Percentiles rank a stretch among this genome's conserved stretches.
These are phyloP conservation scores for Theileria equi DNA, from an alignment of 169 alveolate species.

Conservation along the genomic window DNA sequence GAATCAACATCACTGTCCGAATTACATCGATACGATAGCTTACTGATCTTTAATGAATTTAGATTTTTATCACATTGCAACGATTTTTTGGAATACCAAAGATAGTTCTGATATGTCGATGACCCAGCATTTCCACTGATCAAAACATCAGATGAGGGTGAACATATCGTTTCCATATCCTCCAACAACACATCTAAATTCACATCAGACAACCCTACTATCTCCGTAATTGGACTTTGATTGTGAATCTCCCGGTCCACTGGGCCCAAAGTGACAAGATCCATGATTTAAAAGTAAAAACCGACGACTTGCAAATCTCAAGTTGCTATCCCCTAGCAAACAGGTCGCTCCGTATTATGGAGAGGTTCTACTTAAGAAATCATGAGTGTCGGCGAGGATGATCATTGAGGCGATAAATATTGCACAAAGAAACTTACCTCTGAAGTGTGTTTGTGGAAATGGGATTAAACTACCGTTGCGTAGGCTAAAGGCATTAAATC, in stretches of 20 bases:
- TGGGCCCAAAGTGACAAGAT: slow-evolving; percentile 10
- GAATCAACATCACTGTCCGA: slow-evolving; percentile 52
- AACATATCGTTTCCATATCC: slow-evolving; percentile 58
- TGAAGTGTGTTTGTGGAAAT: too few relatives aligned
- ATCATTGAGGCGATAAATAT: too few relatives aligned
- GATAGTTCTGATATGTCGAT: slow-evolving; percentile 45
- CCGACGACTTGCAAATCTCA: too few relatives aligned
- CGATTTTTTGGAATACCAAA: slow-evolving; percentile 55
- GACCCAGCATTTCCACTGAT: slow-evolving; percentile 12
- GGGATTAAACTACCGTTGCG: too few relatives aligned
- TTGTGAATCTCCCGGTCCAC: slow-evolving; percentile 1
- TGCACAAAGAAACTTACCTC: too few relatives aligned
- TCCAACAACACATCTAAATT: slow-evolving; percentile 54
- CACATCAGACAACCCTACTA: slow-evolving; percentile 53
- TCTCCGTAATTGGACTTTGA: slow-evolving; percentile 27
- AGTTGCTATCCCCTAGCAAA: too few relatives aligned
- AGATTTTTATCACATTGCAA: slow-evolving; percentile 1
- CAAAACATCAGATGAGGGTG: slow-evolving; percentile 50
- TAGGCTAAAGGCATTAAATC: too few relatives aligned
- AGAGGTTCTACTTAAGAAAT: too few relatives aligned
- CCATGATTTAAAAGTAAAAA: not conserved
- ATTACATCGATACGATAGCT: slow-evolving; percentile 12
- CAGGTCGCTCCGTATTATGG: too few relatives aligned
- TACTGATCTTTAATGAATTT: slow-evolving; percentile 5
- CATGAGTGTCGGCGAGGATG: too few relatives aligned